A percentile compares a stretch with the other conserved stretches of the same genome.
Evolutionary conservation across 495 filamentous ascomycete genomes (phyloP).

Genomic region (Aspergillus bridgeri): DNA sequence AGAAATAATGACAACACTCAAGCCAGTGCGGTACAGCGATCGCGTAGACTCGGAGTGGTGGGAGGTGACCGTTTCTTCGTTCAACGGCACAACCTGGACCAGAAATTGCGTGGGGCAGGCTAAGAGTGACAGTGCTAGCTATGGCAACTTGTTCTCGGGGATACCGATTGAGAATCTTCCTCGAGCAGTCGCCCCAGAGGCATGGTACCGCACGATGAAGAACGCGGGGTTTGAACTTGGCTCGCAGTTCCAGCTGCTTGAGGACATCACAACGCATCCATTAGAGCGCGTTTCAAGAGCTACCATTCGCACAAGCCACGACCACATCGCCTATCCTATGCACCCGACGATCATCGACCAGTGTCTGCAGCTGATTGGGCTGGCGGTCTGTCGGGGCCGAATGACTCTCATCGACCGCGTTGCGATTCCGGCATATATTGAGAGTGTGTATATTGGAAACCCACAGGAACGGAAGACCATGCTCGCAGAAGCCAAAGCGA

Average conservation of each 20-base stretch:
- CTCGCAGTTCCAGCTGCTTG: conserved; percentile 22
- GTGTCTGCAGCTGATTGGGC: conserved; percentile 34
- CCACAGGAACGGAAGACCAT: not conserved
- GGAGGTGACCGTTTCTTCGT: conserved; percentile 39
- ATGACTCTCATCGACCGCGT: conserved; percentile 20
- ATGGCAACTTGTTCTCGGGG: not conserved
- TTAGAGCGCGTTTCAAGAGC: conserved; percentile 17
- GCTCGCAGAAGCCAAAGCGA: not conserved
- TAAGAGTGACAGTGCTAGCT: not conserved
- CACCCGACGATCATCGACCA: conserved; percentile 46
- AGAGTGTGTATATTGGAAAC: not conserved
- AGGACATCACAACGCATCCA: conserved; percentile 24
- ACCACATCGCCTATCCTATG: conserved; percentile 21
- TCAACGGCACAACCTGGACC: conserved; percentile 31
- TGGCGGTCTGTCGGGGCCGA: conserved; percentile 29
- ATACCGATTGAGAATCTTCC: conserved; percentile 7
- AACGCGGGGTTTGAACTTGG: conserved; percentile 37
- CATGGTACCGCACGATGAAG: conserved; percentile 36
- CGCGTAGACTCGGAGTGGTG: conserved; percentile 35
- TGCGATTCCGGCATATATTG: not conserved
- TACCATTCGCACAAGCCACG: conserved; percentile 7
- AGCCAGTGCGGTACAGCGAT: conserved; percentile 24
- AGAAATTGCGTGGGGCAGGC: conserved; percentile 41
- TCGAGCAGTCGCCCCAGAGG: conserved; percentile 5
- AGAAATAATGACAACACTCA: conserved; percentile 31